Percentiles rank a stretch among this genome's conserved stretches.
Evolutionary conservation across 1,284 basidiomycete genomes (phyloP).

Genomic region (Clitocybe nebularis): DNA sequence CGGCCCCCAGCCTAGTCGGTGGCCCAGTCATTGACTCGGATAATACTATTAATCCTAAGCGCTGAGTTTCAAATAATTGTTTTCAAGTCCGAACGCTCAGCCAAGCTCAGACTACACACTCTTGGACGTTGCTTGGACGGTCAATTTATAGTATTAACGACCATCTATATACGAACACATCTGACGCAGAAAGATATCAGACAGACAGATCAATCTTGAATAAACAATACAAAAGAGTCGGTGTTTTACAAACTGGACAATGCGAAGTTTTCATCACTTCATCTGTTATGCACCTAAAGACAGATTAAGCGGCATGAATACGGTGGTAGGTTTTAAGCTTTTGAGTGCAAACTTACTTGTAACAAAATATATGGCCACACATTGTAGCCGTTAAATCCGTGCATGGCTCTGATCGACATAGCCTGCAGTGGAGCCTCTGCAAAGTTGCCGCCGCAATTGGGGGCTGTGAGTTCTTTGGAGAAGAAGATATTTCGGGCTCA

Average conservation of each 20-base stretch:
- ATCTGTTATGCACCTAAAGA: slow-evolving; percentile 43
- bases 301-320: not conserved
- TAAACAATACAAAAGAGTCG: slow-evolving; percentile 48
- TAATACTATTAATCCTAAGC: too few relatives aligned
- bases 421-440: slow-evolving; percentile 37
- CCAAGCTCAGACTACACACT: too few relatives aligned
- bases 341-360: slow-evolving; percentile 32
- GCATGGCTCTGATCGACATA: slow-evolving; percentile 39
- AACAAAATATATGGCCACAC: slow-evolving; percentile 58
- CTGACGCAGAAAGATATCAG: too few relatives aligned
- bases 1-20: too few relatives aligned
- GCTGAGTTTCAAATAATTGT: too few relatives aligned
- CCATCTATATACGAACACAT: too few relatives aligned
- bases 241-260: slow-evolving; percentile 45
- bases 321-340: slow-evolving; percentile 1
- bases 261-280: slow-evolving; percentile 38
- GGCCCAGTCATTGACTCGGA: too few relatives aligned
- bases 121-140: too few relatives aligned
- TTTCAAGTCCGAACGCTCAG: too few relatives aligned
- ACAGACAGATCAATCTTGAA: slow-evolving; percentile 32
- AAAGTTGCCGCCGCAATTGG: slow-evolving; percentile 8
- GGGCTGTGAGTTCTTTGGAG: not conserved
- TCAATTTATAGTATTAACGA: too few relatives aligned
- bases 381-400: slow-evolving; percentile 48
- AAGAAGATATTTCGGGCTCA: not conserved